These are phyloP conservation scores for Fabrea salina DNA, from an alignment of 169 alveolate genomes.

Conservation along the genomic window DNA sequence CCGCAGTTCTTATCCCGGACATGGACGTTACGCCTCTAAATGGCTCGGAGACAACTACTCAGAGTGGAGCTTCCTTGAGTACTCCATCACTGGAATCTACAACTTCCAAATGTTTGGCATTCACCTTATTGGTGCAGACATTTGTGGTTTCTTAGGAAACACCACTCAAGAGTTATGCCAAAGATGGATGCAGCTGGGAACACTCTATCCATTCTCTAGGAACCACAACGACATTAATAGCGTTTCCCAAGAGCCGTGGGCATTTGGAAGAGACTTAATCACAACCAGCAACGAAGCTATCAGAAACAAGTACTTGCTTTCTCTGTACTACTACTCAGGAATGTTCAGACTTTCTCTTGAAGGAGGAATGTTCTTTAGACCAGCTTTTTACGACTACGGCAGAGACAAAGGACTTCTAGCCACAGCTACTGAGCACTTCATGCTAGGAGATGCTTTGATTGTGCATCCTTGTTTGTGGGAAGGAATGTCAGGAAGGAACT, in stretches of 20 bases:
- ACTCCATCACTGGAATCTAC: slow-evolving; percentile 56
- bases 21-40: slow-evolving; percentile 59
- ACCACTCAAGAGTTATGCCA: slow-evolving; percentile 65
- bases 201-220: slow-evolving; percentile 78
- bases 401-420: slow-evolving; percentile 46
- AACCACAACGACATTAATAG: slow-evolving; percentile 57
- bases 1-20: slow-evolving; percentile 59
- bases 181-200: slow-evolving; percentile 73
- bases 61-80: slow-evolving; percentile 41
- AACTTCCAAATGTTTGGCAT: slow-evolving; percentile 69
- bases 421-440: slow-evolving; percentile 41
- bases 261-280: slow-evolving; percentile 34
- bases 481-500: slow-evolving; percentile 16
- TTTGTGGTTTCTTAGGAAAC: slow-evolving; percentile 72
- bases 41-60: slow-evolving; percentile 80
- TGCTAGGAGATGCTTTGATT: slow-evolving; percentile 70
- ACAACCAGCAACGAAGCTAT: slow-evolving; percentile 37
- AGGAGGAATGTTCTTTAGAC: slow-evolving; percentile 65
- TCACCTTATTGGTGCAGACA: slow-evolving; percentile 72
- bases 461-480: slow-evolving; percentile 46
- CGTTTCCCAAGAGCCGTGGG: slow-evolving; percentile 63
- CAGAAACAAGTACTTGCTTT: slow-evolving; percentile 47
- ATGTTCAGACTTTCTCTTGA: slow-evolving; percentile 38
- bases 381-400: slow-evolving; percentile 71
- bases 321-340: slow-evolving; percentile 61